Conservation (phyloP, 331 rosid species). For the Telfairia occidentalis region DNA sequence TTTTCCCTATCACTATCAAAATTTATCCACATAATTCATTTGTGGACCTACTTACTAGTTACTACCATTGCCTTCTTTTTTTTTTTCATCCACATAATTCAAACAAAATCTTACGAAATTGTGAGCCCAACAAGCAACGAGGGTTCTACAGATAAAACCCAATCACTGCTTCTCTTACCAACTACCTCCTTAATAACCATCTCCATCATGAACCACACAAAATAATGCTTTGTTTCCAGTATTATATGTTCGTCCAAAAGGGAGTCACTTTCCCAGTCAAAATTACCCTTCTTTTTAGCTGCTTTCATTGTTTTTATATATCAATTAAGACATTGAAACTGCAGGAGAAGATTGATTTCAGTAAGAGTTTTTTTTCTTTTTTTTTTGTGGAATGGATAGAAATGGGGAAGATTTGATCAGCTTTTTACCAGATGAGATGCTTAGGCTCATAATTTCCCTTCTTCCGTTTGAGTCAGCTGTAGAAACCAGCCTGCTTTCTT, state of each 20-base stretch:
- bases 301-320: neutral
- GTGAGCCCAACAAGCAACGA: neutral
- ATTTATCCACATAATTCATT: too few relatives aligned
- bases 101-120: too few relatives aligned
- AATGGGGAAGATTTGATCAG: slow-evolving; percentile 14
- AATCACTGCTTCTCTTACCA: neutral
- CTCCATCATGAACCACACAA: too few relatives aligned
- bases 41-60: too few relatives aligned
- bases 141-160: neutral
- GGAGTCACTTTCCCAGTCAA: neutral
- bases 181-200: neutral
- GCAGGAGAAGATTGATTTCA: neutral
- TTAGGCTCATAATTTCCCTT: slow-evolving; percentile 42
- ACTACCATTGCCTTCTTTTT: too few relatives aligned
- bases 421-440: slow-evolving; percentile 41
- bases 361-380: neutral
- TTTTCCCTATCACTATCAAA: too few relatives aligned
- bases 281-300: neutral
- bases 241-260: too few relatives aligned
- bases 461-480: slow-evolving; percentile 55
- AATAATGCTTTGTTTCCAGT: too few relatives aligned
- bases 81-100: neutral
- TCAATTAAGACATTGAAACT: neutral
- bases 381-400: neutral
- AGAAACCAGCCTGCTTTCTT: slow-evolving; percentile 46